Conservation (phyloP, 1,284 basidiomycete genomes). For the Papiliotrema laurentii region DNA sequence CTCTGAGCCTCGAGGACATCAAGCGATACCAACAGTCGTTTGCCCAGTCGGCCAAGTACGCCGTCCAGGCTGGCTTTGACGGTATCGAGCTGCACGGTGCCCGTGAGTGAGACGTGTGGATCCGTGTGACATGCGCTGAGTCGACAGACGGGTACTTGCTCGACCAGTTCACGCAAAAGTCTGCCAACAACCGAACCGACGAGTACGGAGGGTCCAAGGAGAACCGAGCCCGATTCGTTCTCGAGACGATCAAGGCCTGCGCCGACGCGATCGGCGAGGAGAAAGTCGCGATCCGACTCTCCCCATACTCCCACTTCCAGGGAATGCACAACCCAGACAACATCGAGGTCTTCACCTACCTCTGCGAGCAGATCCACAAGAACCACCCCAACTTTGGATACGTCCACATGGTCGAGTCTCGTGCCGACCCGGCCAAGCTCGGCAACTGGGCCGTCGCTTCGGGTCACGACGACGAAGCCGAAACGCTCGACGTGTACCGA, state of each 20-base stretch:
- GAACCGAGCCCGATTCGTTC: constrained; percentile 55
- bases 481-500: constrained; percentile 22
- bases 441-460: constrained; percentile 11
- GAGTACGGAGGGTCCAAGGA: constrained; percentile 58
- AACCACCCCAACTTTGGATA: constrained; percentile 56
- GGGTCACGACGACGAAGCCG: constrained; percentile 17
- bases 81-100: constrained; percentile 57
- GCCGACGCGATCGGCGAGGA: constrained; percentile 54
- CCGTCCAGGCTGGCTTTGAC: constrained; percentile 61
- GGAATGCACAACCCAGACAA: constrained; percentile 50
- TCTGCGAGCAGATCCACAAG: constrained; percentile 34
- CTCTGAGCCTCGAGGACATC: constrained; percentile 35
- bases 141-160: constrained; percentile 28
- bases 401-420: constrained; percentile 57
- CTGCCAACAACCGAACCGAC: constrained; percentile 58
- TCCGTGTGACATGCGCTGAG: background rate
- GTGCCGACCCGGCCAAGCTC: constrained; percentile 24
- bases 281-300: constrained; percentile 54
- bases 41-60: constrained; percentile 53
- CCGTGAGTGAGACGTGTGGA: constrained; percentile 12
- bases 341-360: constrained; percentile 35
- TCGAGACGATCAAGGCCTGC: constrained; percentile 55
- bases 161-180: constrained; percentile 55
- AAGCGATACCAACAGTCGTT: constrained; percentile 51
- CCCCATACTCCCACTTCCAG: constrained; percentile 55